These are phyloP conservation scores for Schizochytrium sp. DNA, from an alignment of 108 stramenopile genomes.

Conservation along the genomic window DNA sequence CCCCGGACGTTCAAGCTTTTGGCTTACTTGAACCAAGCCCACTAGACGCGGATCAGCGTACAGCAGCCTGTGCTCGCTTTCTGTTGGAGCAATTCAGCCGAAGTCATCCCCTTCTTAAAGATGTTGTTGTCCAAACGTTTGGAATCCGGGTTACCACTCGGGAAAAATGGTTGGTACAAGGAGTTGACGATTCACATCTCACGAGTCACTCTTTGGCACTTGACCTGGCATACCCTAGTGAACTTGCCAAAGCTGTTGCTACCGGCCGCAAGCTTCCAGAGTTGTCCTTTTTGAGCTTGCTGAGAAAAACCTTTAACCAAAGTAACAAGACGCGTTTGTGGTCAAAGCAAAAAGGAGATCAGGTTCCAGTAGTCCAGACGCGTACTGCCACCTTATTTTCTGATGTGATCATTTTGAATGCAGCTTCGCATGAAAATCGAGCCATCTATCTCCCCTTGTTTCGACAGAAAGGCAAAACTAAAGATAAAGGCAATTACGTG, in stretches of 20 bases:
- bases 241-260: neutral
- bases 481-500: neutral
- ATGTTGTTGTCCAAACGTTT: neutral
- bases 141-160: neutral
- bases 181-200: neutral
- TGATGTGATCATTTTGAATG: conserved; percentile 20
- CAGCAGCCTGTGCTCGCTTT: conserved; percentile 21
- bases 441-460: conserved; percentile 34
- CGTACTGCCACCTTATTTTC: conserved; percentile 34
- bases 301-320: neutral
- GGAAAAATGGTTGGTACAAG: conserved; percentile 41
- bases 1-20: conserved; percentile 44
- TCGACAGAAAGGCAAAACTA: neutral
- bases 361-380: conserved; percentile 44
- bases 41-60: neutral
- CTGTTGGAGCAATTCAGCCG: conserved; percentile 50
- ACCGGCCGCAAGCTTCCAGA: neutral
- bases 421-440: conserved; percentile 46
- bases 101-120: conserved; percentile 24
- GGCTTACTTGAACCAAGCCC: conserved; percentile 38
- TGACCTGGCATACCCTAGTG: conserved; percentile 3
- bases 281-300: neutral
- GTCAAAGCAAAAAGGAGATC: conserved; percentile 33
- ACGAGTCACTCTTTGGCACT: neutral
- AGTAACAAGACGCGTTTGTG: conserved; percentile 33